Base-by-base conservation (phyloP, 495 filamentous ascomycete genomes). In the Penicillium fimorum region DNA sequence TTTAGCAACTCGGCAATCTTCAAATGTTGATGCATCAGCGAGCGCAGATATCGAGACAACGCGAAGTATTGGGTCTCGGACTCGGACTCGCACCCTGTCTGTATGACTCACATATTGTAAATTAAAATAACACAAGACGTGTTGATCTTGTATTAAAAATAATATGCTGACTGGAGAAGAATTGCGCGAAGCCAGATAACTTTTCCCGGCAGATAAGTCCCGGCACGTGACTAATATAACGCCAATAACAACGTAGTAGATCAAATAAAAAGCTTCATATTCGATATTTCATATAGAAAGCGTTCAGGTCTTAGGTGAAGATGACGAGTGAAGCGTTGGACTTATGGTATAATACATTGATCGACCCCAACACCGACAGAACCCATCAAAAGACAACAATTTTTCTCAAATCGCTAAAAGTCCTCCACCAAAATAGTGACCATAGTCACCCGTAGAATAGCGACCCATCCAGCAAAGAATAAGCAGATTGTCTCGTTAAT, bases 1-100 rank as follows among this genome's bases (percentile, higher is more conserved):
- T 33, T 68, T 53, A 68, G 60, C 45, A 15, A 20, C 42, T 32
- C 22, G 22, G 22, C 22, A 22, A 47, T 29, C 8, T 45, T 25
- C n/a, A 42, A 30, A 27, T 22, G 15, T 32, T 42, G 13, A 20
- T 24, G 18, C 18, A 15, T 3, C 40, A 33, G 13, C n/a, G 15
- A 22, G 37, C 25, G 18, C 17, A 9, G 32, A 50, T 7, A 11
- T 17, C 10, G 11, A 8, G 32, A 25, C 15, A 17, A 38, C 35
- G n/a, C n/a, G 7, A 38, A 1, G 2, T n/a, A n/a, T 38, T 3
- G 15, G n/a, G 6, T 38, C 35, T 38, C 35, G 33, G 33, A 2
- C 13, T 37, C 13, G n/a, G 35, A 9, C 35, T 17, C 35, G n/a
- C 7, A 9, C n/a, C n/a, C 35, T 38, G 7, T 38, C 7, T 2